Base-by-base conservation (phyloP, 1,139 yeast genomes). In the Protomyces arabidopsidicola region DNA sequence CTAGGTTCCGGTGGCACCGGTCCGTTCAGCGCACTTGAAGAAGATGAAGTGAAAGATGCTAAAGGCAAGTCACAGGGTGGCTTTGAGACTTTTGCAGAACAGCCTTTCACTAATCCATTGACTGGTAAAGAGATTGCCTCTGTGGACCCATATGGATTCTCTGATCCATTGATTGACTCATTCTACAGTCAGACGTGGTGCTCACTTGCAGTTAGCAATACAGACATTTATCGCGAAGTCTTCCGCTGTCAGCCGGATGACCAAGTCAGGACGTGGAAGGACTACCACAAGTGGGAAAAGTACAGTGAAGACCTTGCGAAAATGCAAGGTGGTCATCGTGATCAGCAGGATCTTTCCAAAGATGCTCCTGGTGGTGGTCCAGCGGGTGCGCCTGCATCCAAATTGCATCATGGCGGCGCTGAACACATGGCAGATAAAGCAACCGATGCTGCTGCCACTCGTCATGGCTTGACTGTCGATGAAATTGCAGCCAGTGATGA, bases 171-270 rank as follows among this genome's bases (percentile, higher is more conserved):
- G 55, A 83, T 81, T 66, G 86, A 83, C 10, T 83, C 82, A 3
- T 93, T 95, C 72, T 89, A 85, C 72, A 93, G 88, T 70, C 96
- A 90, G 69, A 75, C 86, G n/a, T 93, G 97, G 97, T 83, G 81
- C 71, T 86, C 88, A 10, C 84, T 84, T 72, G 98, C 98, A 0
- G 78, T 87, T 66, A 81, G 91, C 70, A 95, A 95, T 72, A 90
- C 98, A 0, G 81, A 83, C 66, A 77, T 93, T 6, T 95, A 82
- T 76, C 80, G 97, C 67, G 80, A 87, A 75, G 90, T 93, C 2
- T 95, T 95, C 80, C 93, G 91, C 69, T 85, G 90, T 68, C 98
- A 93, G 73, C 99, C 99, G 0, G 98, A 95, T 74, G 90, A 93
- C 72, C 79, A 82, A 16, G 98, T 93, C 14, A 79, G 81, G 24